Percentiles rank a stretch among this genome's conserved stretches.
Evolutionary conservation across 2,329 filamentous ascomycete genomes (phyloP).

Genomic region (Aureobasidium melanogenum): DNA sequence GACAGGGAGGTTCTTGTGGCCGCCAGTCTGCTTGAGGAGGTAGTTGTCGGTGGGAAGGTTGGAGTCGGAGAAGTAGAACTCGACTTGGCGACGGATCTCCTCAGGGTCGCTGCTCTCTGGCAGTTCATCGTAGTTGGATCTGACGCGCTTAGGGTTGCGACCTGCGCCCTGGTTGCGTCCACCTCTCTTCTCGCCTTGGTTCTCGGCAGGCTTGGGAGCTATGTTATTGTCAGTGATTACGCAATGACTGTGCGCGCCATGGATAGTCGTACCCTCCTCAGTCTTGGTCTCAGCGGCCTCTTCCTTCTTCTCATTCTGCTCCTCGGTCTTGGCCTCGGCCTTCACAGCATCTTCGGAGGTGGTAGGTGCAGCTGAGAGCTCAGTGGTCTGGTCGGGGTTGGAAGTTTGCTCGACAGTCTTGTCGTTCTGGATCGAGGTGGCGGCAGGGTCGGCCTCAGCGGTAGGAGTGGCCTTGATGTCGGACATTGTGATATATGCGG

Average conservation of each 20-base stretch:
- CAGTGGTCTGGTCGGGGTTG: conserved; percentile 11
- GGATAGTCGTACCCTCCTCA: neutral
- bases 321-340: conserved; percentile 12
- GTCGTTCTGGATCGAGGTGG: conserved; percentile 13
- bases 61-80: conserved; percentile 91
- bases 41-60: conserved; percentile 86
- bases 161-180: neutral
- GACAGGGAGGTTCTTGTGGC: conserved; percentile 72
- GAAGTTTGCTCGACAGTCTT: conserved; percentile 12
- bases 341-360: conserved; percentile 12
- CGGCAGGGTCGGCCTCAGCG: conserved; percentile 12
- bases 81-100: conserved; percentile 82
- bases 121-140: conserved; percentile 33
- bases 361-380: conserved; percentile 12
- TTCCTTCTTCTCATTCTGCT: conserved; percentile 11
- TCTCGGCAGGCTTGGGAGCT: conserved; percentile 5
- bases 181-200: conserved; percentile 11
- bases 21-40: conserved; percentile 69
- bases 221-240: neutral
- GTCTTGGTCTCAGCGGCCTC: neutral
- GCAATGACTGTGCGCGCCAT: neutral
- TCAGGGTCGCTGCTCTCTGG: conserved; percentile 68
- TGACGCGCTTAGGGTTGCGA: conserved; percentile 12
- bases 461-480: conserved; percentile 7
- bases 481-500: conserved; percentile 9